phyloP scores from a whole-genome alignment of 176 grass and related monocot genomes.

The Olyra latifolia region DNA sequence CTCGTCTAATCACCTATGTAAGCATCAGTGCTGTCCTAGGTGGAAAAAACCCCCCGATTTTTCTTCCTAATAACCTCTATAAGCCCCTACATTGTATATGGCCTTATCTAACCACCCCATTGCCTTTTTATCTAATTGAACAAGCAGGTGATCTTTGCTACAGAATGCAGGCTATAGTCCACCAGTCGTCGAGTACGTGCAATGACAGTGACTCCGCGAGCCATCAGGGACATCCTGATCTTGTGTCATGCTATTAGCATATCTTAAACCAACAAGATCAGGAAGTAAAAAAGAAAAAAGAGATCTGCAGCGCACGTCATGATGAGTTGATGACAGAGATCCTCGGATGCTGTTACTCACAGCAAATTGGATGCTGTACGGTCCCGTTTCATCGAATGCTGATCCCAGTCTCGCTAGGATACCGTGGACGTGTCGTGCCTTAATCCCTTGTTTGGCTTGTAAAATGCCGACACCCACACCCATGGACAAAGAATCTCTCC shows the following conservation, averaged over 20 bases:
- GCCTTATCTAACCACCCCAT: neutral
- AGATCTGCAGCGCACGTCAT: neutral
- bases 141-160: neutral
- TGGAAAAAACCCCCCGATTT: too few relatives aligned
- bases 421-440: neutral
- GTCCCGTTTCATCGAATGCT: neutral
- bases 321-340: slow-evolving; percentile 8
- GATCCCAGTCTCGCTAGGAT: neutral
- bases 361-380: neutral
- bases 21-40: too few relatives aligned
- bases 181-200: neutral
- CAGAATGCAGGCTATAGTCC: neutral
- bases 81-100: too few relatives aligned
- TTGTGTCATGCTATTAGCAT: neutral
- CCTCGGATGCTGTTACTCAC: slow-evolving; percentile 5
- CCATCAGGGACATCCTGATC: neutral
- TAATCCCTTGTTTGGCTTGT: neutral
- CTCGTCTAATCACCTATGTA: too few relatives aligned
- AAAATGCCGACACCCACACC: neutral
- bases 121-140: neutral
- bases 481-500: neutral
- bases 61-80: too few relatives aligned
- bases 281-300: neutral
- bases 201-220: neutral
- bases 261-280: slow-evolving; percentile 1